These are phyloP conservation scores for Cordyceps farinosa DNA, from an alignment of 2,329 filamentous ascomycete genomes.

Conservation along the genomic window DNA sequence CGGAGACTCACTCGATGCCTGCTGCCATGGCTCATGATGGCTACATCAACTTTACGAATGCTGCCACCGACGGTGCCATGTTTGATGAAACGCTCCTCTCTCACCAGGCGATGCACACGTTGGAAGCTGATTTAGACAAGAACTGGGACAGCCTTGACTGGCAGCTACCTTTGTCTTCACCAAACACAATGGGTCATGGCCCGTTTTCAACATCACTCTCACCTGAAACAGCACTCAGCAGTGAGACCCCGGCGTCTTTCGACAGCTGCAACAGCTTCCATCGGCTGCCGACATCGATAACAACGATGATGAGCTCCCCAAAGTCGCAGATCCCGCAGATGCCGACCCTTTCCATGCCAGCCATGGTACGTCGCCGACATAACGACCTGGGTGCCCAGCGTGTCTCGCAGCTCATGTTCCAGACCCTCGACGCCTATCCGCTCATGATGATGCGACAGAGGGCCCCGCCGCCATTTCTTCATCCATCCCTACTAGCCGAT, in stretches of 20 bases:
- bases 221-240: not conserved
- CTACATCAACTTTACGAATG: no score
- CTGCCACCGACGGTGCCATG: no score
- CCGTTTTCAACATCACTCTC: not conserved
- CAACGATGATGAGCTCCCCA: not conserved
- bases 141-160: not conserved
- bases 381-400: not conserved
- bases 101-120: not conserved
- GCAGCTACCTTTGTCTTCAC: not conserved
- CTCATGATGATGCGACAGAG: constrained; percentile 15
- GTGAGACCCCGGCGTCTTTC: not conserved
- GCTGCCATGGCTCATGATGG: no score
- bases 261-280: not conserved
- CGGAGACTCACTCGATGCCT: not conserved
- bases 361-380: not conserved
- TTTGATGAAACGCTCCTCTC: no score
- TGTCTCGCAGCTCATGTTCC: constrained; percentile 11
- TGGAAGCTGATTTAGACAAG: not conserved
- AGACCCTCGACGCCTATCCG: constrained; percentile 16
- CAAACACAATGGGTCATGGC: not conserved
- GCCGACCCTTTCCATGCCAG: not conserved
- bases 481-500: not conserved
- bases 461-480: constrained; percentile 12
- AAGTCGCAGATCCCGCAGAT: not conserved
- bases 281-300: no score